phyloP scores from a whole-genome alignment of 768 basidiomycete genomes.

The Dendrothele bispora region DNA sequence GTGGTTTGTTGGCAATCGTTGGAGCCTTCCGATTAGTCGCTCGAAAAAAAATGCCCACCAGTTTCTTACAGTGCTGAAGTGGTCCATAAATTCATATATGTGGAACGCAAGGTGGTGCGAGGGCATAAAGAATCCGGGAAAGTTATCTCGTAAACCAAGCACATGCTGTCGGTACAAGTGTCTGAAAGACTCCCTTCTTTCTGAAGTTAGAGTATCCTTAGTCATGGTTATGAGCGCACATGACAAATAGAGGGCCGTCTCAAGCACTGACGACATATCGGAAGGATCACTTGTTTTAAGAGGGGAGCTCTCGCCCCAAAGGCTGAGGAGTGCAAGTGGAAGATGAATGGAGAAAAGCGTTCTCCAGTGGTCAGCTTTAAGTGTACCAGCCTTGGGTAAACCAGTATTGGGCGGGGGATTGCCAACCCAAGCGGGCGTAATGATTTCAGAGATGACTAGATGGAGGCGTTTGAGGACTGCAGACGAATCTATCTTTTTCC shows the following conservation, averaged over 20 bases:
- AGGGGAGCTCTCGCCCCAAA: slow-evolving; percentile 12
- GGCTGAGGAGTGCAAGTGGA: slow-evolving; percentile 19
- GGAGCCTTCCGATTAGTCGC: slow-evolving; percentile 19
- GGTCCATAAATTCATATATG: slow-evolving; percentile 13
- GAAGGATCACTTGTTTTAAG: not conserved
- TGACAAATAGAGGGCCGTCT: not conserved
- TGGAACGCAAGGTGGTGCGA: slow-evolving; percentile 10
- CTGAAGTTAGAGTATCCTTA: not conserved
- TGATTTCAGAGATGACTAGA: not conserved
- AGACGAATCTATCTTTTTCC: not conserved
- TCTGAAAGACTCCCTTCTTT: not conserved
- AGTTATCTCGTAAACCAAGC: slow-evolving; percentile 1
- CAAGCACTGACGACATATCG: not conserved
- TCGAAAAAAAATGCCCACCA: slow-evolving; percentile 29
- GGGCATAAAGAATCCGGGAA: slow-evolving; percentile 11
- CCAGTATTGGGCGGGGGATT: slow-evolving; percentile 12
- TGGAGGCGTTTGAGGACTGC: not conserved
- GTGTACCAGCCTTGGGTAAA: slow-evolving; percentile 11
- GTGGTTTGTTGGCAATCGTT: slow-evolving; percentile 21
- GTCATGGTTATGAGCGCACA: not conserved
- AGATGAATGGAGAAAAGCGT: slow-evolving; percentile 14
- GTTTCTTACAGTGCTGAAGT: slow-evolving; percentile 11
- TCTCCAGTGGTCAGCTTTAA: slow-evolving; percentile 28
- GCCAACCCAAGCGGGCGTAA: slow-evolving; percentile 7
- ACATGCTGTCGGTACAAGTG: slow-evolving; percentile 10